Evolutionary conservation across 768 basidiomycete species (phyloP).

Genomic region (Daedaleopsis nitida): DNA sequence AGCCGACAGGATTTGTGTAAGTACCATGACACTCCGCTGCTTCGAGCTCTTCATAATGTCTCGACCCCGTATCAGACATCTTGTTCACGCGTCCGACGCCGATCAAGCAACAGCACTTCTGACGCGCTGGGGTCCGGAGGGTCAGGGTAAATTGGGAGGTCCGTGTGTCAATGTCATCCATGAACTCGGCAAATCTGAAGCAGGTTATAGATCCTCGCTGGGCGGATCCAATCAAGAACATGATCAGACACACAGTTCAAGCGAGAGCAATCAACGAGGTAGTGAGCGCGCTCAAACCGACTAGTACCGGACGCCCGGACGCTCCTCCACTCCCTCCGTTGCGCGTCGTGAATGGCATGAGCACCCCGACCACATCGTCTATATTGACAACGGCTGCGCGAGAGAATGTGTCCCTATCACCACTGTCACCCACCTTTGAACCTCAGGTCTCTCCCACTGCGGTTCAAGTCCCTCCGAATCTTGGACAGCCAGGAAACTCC

Average conservation of each 20-base stretch:
- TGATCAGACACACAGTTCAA: constrained; percentile 65
- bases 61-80: constrained; percentile 56
- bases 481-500: constrained; percentile 58
- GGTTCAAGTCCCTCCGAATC: constrained; percentile 38
- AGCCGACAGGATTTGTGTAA: constrained; percentile 82
- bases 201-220: constrained; percentile 71
- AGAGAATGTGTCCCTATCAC: constrained; percentile 59
- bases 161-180: constrained; percentile 17
- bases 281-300: constrained; percentile 67
- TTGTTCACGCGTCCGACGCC: constrained; percentile 89
- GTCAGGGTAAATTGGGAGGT: constrained; percentile 88
- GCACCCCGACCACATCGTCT: constrained; percentile 64
- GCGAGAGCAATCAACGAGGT: constrained; percentile 78
- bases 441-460: constrained; percentile 26
- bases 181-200: constrained; percentile 16
- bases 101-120: constrained; percentile 87
- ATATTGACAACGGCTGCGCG: constrained; percentile 74
- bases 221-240: constrained; percentile 86
- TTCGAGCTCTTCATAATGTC: not conserved
- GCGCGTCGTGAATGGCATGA: constrained; percentile 80
- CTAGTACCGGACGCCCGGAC: constrained; percentile 44
- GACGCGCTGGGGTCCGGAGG: constrained; percentile 86
- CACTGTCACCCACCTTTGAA: constrained; percentile 31
- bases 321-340: constrained; percentile 50
- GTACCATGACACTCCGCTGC: constrained; percentile 35